These are phyloP conservation scores for Candida pseudoviswanathii DNA, from an alignment of 1,139 yeast genomes.

Conservation along the genomic window DNA sequence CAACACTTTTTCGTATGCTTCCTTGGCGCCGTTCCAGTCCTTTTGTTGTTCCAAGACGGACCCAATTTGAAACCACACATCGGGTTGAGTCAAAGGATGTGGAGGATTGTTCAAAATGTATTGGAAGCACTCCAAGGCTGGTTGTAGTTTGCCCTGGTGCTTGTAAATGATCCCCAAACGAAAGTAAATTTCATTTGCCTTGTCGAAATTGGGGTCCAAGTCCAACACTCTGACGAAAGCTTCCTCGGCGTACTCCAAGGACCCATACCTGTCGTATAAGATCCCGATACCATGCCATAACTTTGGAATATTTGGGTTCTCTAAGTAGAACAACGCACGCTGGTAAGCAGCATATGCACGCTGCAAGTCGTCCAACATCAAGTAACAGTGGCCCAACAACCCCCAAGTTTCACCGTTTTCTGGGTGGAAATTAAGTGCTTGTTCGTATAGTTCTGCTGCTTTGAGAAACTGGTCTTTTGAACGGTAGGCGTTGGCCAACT, in stretches of 20 bases:
- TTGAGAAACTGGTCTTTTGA: slow-evolving; percentile 87
- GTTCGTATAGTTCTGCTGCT: slow-evolving; percentile 91
- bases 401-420: slow-evolving; percentile 99
- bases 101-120: slow-evolving; percentile 92
- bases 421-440: slow-evolving; percentile 78
- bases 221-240: slow-evolving; percentile 96
- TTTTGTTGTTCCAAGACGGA: slow-evolving; percentile 92
- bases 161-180: slow-evolving; percentile 96
- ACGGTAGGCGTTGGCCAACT: slow-evolving; percentile 85
- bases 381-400: slow-evolving; percentile 90
- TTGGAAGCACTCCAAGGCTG: slow-evolving; percentile 91
- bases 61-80: slow-evolving; percentile 98
- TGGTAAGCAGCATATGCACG: slow-evolving; percentile 96
- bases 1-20: slow-evolving; percentile 91
- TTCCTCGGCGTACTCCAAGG: slow-evolving; percentile 95
- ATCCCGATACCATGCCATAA: slow-evolving; percentile 99
- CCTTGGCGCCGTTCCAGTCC: slow-evolving; percentile 89
- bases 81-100: slow-evolving; percentile 92
- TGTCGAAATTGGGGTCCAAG: slow-evolving; percentile 93
- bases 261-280: slow-evolving; percentile 91
- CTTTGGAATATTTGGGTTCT: slow-evolving; percentile 93
- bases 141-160: slow-evolving; percentile 85
- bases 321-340: slow-evolving; percentile 87
- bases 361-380: slow-evolving; percentile 94
- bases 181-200: slow-evolving; percentile 94